phyloP scores from a whole-genome alignment of 2,329 filamentous ascomycete species.

The Ophiocordyceps camponoti-rufipedis region DNA sequence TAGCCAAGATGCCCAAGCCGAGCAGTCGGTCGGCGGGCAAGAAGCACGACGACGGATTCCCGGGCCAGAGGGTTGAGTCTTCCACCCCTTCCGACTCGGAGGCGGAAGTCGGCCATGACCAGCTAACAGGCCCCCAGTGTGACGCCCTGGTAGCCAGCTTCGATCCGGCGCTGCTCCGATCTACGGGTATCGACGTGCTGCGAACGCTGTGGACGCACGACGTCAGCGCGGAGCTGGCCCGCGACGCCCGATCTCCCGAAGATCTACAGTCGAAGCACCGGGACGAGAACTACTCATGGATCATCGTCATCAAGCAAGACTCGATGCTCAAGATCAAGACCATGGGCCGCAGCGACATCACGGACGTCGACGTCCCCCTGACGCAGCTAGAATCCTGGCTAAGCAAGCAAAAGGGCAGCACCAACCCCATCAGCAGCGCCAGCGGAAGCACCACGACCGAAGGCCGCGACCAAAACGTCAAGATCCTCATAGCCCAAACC shows the following conservation, averaged over 20 bases:
- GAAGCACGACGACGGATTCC: slow-evolving; percentile 48
- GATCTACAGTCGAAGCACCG: slow-evolving; percentile 60
- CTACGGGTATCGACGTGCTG: slow-evolving; percentile 58
- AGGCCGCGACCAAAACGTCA: slow-evolving; percentile 50
- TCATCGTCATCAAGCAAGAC: slow-evolving; percentile 72
- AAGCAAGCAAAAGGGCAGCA: slow-evolving; percentile 24
- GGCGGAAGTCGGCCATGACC: background rate
- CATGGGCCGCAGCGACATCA: slow-evolving; percentile 54
- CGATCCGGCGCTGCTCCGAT: slow-evolving; percentile 57
- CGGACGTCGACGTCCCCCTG: slow-evolving; percentile 57
- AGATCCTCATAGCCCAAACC: slow-evolving; percentile 67
- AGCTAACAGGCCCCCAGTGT: slow-evolving; percentile 30
- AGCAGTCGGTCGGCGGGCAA: slow-evolving; percentile 45
- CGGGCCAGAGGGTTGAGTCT: slow-evolving; percentile 39
- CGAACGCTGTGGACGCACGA: slow-evolving; percentile 65
- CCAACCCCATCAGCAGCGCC: no score
- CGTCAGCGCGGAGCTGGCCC: slow-evolving; percentile 75
- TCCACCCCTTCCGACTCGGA: background rate
- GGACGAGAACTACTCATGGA: slow-evolving; percentile 67
- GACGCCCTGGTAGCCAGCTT: slow-evolving; percentile 85
- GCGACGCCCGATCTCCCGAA: slow-evolving; percentile 61
- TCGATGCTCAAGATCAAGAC: slow-evolving; percentile 63
- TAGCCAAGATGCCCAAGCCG: slow-evolving; percentile 46
- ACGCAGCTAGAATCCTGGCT: slow-evolving; percentile 65
- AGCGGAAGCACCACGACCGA: slow-evolving; percentile 7